phyloP scores from a whole-genome alignment of 2,329 filamentous ascomycete species.

The Reticulascus tulasneorum region DNA sequence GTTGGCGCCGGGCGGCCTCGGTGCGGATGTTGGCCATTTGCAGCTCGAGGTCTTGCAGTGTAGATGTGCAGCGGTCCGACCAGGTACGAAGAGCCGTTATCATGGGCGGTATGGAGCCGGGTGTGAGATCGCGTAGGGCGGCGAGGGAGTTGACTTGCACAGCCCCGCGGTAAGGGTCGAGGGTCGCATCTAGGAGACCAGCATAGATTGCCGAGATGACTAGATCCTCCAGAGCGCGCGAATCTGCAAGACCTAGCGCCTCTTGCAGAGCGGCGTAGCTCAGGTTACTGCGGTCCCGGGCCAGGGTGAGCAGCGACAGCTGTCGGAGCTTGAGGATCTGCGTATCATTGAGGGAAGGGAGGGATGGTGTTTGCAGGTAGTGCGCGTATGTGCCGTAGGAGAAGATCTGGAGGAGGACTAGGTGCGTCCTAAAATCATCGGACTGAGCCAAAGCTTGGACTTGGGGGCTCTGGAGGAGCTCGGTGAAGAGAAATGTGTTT shows the following conservation, averaged over 20 bases:
- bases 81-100: slow-evolving; percentile 67
- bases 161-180: slow-evolving; percentile 71
- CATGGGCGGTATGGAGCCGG: slow-evolving; percentile 66
- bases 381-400: slow-evolving; percentile 84
- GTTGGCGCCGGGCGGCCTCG: slow-evolving; percentile 50
- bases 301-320: slow-evolving; percentile 80
- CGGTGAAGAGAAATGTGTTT: slow-evolving; percentile 88
- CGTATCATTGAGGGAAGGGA: slow-evolving; percentile 67
- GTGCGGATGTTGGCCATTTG: slow-evolving; percentile 67
- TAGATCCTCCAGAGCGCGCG: slow-evolving; percentile 75
- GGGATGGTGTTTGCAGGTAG: slow-evolving; percentile 47
- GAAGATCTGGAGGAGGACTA: slow-evolving; percentile 80
- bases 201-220: slow-evolving; percentile 86
- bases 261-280: slow-evolving; percentile 67
- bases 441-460: slow-evolving; percentile 66
- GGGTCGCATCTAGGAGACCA: slow-evolving; percentile 73
- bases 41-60: slow-evolving; percentile 69
- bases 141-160: slow-evolving; percentile 78
- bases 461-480: slow-evolving; percentile 78
- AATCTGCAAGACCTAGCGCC: slow-evolving; percentile 62
- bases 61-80: slow-evolving; percentile 72
- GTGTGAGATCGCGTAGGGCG: slow-evolving; percentile 79
- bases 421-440: slow-evolving; percentile 58
- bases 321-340: slow-evolving; percentile 86
- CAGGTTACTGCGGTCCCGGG: slow-evolving; percentile 63